Conservation (phyloP, 805 yeast genomes). For the Jamesozyma rosinii region DNA sequence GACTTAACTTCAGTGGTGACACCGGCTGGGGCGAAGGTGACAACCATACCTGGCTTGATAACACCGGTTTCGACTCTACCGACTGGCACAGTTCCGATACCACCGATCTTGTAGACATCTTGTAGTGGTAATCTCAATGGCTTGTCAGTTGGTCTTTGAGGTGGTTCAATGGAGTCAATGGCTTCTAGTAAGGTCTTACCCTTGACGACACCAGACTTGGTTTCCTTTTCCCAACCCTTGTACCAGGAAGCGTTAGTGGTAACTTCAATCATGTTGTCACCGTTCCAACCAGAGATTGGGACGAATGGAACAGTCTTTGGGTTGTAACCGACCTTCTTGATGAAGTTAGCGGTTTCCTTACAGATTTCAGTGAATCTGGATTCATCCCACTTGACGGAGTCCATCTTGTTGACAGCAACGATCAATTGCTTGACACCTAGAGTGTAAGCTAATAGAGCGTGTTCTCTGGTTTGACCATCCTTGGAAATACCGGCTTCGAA, state of each 20-base stretch:
- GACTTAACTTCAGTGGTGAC: constrained; percentile 47
- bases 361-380: constrained; percentile 67
- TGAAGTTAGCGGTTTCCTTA: constrained; percentile 70
- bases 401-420: constrained; percentile 93
- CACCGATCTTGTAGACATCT: constrained; percentile 91
- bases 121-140: constrained; percentile 84
- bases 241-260: constrained; percentile 79
- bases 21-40: constrained; percentile 83
- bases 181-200: constrained; percentile 83
- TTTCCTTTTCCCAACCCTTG: constrained; percentile 79
- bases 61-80: constrained; percentile 92
- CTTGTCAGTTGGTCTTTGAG: constrained; percentile 73
- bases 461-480: constrained; percentile 94
- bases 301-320: constrained; percentile 78
- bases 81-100: constrained; percentile 86
- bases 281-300: constrained; percentile 88
- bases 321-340: constrained; percentile 80
- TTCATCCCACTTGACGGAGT: constrained; percentile 82
- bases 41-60: constrained; percentile 86
- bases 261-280: constrained; percentile 86
- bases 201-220: constrained; percentile 58
- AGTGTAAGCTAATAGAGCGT: constrained; percentile 83
- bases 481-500: constrained; percentile 92
- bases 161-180: constrained; percentile 74
- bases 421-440: constrained; percentile 80